A percentile compares a stretch with the other conserved stretches of the same genome.
phyloP scores from a whole-genome alignment of 2,329 filamentous ascomycete species.

The Xylariaceae sp. region DNA sequence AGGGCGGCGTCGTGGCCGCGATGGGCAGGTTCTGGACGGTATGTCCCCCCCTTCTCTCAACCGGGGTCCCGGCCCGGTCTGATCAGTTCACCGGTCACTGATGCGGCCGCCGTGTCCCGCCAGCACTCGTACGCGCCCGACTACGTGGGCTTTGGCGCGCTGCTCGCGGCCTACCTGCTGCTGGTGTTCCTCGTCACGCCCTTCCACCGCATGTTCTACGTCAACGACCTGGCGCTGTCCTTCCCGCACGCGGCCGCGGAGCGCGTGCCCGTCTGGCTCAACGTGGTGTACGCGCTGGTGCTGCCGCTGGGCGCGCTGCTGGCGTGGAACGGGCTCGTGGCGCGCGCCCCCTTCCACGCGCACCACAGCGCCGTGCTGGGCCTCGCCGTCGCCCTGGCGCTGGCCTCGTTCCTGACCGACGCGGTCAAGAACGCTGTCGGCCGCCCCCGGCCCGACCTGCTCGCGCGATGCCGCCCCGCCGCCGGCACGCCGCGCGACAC shows the following conservation, averaged over 20 bases:
- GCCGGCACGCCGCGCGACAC: conserved; percentile 37
- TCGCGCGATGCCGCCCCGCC: conserved; percentile 72
- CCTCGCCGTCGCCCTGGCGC: conserved; percentile 66
- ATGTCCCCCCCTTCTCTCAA: conserved; percentile 11
- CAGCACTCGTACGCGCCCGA: conserved; percentile 81
- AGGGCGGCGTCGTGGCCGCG: conserved; percentile 21
- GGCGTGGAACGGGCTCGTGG: conserved; percentile 50
- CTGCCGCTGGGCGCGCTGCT: conserved; percentile 62
- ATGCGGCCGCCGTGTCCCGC: conserved; percentile 10
- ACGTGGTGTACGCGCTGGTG: conserved; percentile 70
- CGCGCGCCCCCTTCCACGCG: conserved; percentile 64
- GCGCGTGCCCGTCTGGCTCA: conserved; percentile 71
- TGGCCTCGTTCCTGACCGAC: conserved; percentile 80
- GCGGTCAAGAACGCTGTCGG: conserved; percentile 84
- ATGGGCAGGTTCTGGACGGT: conserved; percentile 42
- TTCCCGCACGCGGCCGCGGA: conserved; percentile 82
- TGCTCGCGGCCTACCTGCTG: conserved; percentile 62
- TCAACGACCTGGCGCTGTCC: conserved; percentile 76
- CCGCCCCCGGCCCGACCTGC: conserved; percentile 55
- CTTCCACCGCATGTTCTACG: conserved; percentile 90
- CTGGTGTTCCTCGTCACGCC: conserved; percentile 66
- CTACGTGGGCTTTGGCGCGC: conserved; percentile 67
- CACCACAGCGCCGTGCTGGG: conserved; percentile 79
- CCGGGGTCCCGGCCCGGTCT: background rate
- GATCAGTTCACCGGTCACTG: background rate